phyloP scores from a whole-genome alignment of 2,329 filamentous ascomycete species.

The Escovopsis sp. region DNA sequence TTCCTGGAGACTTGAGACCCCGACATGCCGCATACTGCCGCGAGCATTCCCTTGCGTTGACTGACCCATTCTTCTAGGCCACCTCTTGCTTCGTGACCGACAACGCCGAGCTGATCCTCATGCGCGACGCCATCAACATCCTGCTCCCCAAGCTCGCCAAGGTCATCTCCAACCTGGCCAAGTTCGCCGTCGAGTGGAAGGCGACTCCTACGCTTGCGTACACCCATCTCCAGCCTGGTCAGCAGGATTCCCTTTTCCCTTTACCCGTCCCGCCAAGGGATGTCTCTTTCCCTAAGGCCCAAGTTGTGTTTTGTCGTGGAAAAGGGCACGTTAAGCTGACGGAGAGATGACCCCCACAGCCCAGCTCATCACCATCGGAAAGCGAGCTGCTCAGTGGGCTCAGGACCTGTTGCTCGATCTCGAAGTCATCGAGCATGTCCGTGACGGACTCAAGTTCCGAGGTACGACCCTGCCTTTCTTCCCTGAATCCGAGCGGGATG shows the following conservation, averaged over 20 bases:
- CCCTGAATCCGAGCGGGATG: no score
- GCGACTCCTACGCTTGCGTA: constrained; percentile 57
- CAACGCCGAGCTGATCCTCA: constrained; percentile 64
- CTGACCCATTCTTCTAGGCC: constrained; percentile 5
- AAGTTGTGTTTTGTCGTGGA: no score
- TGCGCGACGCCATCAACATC: constrained; percentile 48
- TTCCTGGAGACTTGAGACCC: background rate
- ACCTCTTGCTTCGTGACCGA: constrained; percentile 49
- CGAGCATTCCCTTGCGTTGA: constrained; percentile 1
- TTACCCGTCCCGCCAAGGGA: background rate
- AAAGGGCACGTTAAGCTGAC: no score
- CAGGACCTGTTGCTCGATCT: constrained; percentile 53
- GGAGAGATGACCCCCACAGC: no score
- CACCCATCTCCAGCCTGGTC: constrained; percentile 47
- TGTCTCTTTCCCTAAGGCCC: no score
- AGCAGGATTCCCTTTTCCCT: background rate
- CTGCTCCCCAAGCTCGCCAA: constrained; percentile 63
- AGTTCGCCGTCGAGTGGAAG: constrained; percentile 61
- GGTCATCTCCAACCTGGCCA: constrained; percentile 57
- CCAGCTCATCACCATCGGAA: constrained; percentile 43
- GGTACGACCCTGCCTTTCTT: constrained; percentile 34
- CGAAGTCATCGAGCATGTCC: constrained; percentile 53
- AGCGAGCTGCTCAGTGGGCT: constrained; percentile 52
- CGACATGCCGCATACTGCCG: background rate
- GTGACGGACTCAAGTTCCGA: constrained; percentile 56